Conservation (phyloP, 2,329 filamentous ascomycete genomes). For the Daldinia sp. region DNA sequence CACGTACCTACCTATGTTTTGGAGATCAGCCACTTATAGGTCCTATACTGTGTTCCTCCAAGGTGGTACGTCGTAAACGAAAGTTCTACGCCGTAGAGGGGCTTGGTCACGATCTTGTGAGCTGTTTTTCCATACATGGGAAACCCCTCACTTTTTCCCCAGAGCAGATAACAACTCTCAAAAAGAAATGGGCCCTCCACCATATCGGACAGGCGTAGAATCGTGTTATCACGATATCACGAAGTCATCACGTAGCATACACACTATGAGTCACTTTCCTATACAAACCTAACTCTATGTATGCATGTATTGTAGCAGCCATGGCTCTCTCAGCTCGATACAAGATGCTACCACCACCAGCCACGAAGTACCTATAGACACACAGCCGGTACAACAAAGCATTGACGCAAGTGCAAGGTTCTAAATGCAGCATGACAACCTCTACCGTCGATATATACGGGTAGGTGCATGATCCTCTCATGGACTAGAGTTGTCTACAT, state of each 20-base stretch:
- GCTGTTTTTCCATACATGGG: conserved; percentile 11
- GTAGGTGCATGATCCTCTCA: conserved; percentile 41
- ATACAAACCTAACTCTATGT: neutral
- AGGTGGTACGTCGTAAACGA: conserved; percentile 4
- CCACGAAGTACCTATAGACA: conserved; percentile 23
- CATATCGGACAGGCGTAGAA: conserved; percentile 14
- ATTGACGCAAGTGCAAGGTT: conserved; percentile 57
- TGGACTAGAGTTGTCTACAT: conserved; percentile 17
- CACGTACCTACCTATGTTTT: conserved; percentile 21
- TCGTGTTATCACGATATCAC: conserved; percentile 31
- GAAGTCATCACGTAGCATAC: conserved; percentile 31
- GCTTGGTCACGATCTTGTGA: conserved; percentile 22
- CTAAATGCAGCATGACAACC: conserved; percentile 40
- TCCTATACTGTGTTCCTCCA: conserved; percentile 22
- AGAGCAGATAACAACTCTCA: conserved; percentile 10
- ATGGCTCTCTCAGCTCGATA: conserved; percentile 31
- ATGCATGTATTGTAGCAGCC: conserved; percentile 16
- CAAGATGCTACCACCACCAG: conserved; percentile 24
- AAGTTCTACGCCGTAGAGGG: conserved; percentile 11
- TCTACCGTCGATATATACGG: conserved; percentile 30
- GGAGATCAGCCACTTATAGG: conserved; percentile 13
- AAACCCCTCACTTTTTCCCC: conserved; percentile 13
- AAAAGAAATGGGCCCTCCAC: neutral
- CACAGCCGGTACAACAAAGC: conserved; percentile 52
- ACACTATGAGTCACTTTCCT: conserved; percentile 34